Conservation (phyloP, 2,329 filamentous ascomycete genomes). For the Sclerotinia trifoliorum region DNA sequence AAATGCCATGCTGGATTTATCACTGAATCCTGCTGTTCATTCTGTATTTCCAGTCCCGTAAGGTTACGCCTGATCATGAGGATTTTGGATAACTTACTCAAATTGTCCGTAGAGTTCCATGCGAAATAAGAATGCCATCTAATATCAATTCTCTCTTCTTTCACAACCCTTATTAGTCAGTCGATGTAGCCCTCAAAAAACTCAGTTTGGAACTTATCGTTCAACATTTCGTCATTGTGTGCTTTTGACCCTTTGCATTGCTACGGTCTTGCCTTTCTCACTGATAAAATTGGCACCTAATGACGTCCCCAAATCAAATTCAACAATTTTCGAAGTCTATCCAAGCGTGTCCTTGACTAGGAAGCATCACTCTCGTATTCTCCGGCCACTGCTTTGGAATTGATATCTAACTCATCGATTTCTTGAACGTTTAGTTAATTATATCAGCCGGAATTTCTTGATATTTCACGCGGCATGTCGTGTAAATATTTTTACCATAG, state of each 20-base stretch:
- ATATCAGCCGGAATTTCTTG: constrained; percentile 57
- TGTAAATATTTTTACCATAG: constrained; percentile 93
- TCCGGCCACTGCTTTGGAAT: constrained; percentile 70
- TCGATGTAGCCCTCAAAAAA: constrained; percentile 77
- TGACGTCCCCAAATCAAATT: constrained; percentile 78
- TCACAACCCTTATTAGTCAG: no score
- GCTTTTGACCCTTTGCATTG: constrained; percentile 77
- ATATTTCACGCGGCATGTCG: constrained; percentile 79
- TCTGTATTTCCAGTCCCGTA: constrained; percentile 20
- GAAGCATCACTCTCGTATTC: constrained; percentile 76
- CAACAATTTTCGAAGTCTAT: constrained; percentile 74
- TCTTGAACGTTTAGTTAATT: constrained; percentile 68
- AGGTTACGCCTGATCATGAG: neutral
- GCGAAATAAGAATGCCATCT: constrained; percentile 67
- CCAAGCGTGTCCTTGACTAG: constrained; percentile 73
- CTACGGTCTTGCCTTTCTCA: constrained; percentile 48
- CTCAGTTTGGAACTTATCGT: constrained; percentile 53
- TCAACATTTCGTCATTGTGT: constrained; percentile 63
- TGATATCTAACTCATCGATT: constrained; percentile 72
- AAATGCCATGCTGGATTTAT: constrained; percentile 77
- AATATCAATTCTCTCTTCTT: constrained; percentile 72
- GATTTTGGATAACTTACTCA: constrained; percentile 17
- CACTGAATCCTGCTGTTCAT: constrained; percentile 75
- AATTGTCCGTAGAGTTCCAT: constrained; percentile 74
- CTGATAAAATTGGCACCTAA: constrained; percentile 54